Evolutionary conservation across 1,284 basidiomycete species (phyloP).

Genomic region (Sanghuangporus sanghuang): DNA sequence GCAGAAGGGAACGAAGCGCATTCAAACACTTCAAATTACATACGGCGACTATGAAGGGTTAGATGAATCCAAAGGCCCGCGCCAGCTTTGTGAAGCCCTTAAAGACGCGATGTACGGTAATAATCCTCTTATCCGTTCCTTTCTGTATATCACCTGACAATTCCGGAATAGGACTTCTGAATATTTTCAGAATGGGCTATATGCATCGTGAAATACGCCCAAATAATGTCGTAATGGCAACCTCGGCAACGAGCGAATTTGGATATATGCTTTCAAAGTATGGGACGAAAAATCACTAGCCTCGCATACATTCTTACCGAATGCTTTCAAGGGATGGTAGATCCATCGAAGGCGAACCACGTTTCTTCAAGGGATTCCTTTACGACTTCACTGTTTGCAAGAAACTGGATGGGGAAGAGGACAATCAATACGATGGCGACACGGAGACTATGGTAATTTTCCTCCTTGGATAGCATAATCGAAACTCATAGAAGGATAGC

Average conservation of each 20-base stretch:
- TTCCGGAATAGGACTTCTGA: not conserved
- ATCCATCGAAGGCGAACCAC: not conserved
- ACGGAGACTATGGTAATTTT: not conserved
- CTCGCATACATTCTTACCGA: not conserved
- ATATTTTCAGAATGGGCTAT: conserved; percentile 7
- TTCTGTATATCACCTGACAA: not conserved
- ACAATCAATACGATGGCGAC: not conserved
- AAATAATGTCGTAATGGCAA: not conserved
- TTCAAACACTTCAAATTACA: not conserved
- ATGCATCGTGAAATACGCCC: not conserved
- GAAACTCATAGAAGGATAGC: not conserved
- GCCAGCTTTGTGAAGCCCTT: not conserved
- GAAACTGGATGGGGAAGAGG: not conserved
- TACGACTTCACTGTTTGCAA: conserved; percentile 1
- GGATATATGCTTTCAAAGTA: conserved; percentile 6
- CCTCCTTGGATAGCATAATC: not conserved
- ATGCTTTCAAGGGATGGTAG: not conserved
- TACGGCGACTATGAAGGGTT: not conserved
- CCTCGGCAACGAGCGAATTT: not conserved
- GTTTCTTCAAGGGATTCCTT: not conserved
- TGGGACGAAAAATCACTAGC: not conserved
- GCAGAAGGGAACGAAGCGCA: not conserved
- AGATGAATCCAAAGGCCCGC: not conserved
- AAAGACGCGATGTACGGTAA: conserved; percentile 2
- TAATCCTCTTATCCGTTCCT: too few species aligned